A percentile compares a stretch with the other conserved stretches of the same genome.
Conservation (phyloP, 768 basidiomycete species). For the Phlebiopsis flavidoalba region DNA sequence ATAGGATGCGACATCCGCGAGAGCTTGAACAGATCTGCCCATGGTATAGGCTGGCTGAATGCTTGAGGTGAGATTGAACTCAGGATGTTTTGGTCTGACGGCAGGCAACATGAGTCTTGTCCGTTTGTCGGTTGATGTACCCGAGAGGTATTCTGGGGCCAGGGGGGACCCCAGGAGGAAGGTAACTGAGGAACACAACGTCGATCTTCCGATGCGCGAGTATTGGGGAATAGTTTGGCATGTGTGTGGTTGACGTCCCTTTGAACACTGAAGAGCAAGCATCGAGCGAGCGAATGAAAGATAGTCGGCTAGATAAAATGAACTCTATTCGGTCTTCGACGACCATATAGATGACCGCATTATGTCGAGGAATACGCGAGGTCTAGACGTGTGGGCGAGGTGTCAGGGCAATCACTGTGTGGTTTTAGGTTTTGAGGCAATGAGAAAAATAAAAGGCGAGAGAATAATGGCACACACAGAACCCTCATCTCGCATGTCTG, state of each 20-base stretch:
- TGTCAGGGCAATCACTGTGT: slow-evolving; percentile 86
- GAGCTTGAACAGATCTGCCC: slow-evolving; percentile 74
- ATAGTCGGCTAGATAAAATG: slow-evolving; percentile 77
- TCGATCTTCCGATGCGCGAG: slow-evolving; percentile 55
- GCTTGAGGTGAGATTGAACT: slow-evolving; percentile 65
- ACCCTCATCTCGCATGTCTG: slow-evolving; percentile 92
- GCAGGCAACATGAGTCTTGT: slow-evolving; percentile 4
- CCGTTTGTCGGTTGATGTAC: neutral
- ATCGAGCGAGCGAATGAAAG: slow-evolving; percentile 60
- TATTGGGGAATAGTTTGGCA: too few relatives aligned
- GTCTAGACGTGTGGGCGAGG: slow-evolving; percentile 75
- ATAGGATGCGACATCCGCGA: too few relatives aligned
- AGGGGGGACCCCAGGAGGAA: too few relatives aligned
- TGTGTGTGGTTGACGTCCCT: too few relatives aligned
- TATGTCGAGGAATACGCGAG: slow-evolving; percentile 93
- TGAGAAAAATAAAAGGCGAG: too few relatives aligned
- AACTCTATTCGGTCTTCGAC: slow-evolving; percentile 96
- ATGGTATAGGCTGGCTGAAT: slow-evolving; percentile 74
- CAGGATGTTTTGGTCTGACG: slow-evolving; percentile 34
- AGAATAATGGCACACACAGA: slow-evolving; percentile 41
- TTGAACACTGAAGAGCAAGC: slow-evolving; percentile 12
- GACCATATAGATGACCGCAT: slow-evolving; percentile 90
- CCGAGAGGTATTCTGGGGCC: slow-evolving; percentile 70
- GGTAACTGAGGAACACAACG: slow-evolving; percentile 89
- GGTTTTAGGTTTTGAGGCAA: neutral